These are phyloP conservation scores for Cytospora chrysosperma DNA, from an alignment of 2,329 filamentous ascomycete species.

Conservation along the genomic window DNA sequence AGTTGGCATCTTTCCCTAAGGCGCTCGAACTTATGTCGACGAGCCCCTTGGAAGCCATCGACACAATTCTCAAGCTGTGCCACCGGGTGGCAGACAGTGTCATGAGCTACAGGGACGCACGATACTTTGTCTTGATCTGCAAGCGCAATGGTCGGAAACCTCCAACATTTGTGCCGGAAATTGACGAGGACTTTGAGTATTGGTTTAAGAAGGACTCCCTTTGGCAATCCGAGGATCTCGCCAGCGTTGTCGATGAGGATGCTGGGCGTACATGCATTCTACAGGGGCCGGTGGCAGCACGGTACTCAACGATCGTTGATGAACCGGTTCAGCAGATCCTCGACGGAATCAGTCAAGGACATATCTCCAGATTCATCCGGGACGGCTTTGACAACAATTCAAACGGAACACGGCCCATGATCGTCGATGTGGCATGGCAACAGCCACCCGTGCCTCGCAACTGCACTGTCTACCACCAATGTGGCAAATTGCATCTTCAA, in stretches of 20 bases:
- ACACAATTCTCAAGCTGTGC: too few relatives aligned
- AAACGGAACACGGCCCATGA: too few relatives aligned
- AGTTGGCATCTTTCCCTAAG: too few relatives aligned
- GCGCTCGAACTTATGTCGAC: too few relatives aligned
- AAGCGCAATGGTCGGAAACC: constrained; percentile 92
- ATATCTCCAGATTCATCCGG: too few relatives aligned
- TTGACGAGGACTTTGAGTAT: constrained; percentile 97
- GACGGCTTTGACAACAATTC: too few relatives aligned
- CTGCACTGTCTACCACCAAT: too few relatives aligned
- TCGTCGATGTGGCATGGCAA: too few relatives aligned
- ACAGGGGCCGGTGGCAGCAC: constrained; percentile 88
- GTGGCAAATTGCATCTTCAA: too few relatives aligned
- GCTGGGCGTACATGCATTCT: constrained; percentile 94
- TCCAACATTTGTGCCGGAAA: constrained; percentile 86
- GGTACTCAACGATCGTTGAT: constrained; percentile 83
- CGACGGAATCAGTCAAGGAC: too few relatives aligned
- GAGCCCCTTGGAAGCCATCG: too few relatives aligned
- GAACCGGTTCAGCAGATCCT: constrained; percentile 94
- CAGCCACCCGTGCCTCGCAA: too few relatives aligned
- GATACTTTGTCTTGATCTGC: constrained; percentile 92
- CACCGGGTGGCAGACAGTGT: constrained; percentile 85
- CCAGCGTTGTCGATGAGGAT: constrained; percentile 92
- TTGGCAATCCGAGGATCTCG: constrained; percentile 97
- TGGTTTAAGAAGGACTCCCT: constrained; percentile 99
- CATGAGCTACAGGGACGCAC: constrained; percentile 99